These are phyloP conservation scores for Chlorella sorokiniana DNA, from an alignment of 139 green algal species.

Conservation along the genomic window DNA sequence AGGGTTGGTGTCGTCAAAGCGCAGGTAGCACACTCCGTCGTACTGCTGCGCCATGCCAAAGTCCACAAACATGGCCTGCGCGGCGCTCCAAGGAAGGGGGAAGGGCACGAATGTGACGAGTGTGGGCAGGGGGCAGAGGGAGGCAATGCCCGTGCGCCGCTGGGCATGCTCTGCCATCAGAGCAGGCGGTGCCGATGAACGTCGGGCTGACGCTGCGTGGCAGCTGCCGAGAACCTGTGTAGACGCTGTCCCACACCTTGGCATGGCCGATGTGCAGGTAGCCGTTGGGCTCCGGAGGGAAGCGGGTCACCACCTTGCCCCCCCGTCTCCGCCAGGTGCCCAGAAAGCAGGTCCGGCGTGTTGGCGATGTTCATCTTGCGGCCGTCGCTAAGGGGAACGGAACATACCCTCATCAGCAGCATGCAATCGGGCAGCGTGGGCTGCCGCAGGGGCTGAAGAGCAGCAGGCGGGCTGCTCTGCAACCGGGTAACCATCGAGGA, in stretches of 20 bases:
- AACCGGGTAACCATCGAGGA: too few species aligned
- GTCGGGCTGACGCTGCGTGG: not conserved
- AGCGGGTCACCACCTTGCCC: conserved; percentile 92
- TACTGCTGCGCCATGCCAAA: conserved; percentile 93
- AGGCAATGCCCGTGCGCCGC: too few species aligned
- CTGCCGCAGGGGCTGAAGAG: too few species aligned
- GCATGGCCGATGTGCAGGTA: conserved; percentile 95
- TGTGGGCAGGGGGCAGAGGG: not conserved
- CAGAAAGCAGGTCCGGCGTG: conserved; percentile 73
- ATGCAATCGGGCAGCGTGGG: too few species aligned
- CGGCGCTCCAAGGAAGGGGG: not conserved
- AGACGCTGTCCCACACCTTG: conserved; percentile 72
- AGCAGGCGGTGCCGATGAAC: too few species aligned
- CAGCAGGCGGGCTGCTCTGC: too few species aligned
- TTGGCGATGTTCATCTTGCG: conserved; percentile 84
- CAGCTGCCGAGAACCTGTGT: not conserved
- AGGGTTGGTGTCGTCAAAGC: conserved; percentile 99
- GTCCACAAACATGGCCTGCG: conserved; percentile 96
- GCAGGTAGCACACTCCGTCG: conserved; percentile 88
- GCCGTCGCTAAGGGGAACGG: conserved; percentile 40
- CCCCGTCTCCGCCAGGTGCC: conserved; percentile 84
- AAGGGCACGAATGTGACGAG: too few species aligned
- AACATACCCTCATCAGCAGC: not conserved
- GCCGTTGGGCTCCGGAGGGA: conserved; percentile 96
- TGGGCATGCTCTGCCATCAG: too few species aligned